Base-by-base conservation (phyloP, 768 basidiomycete genomes). In the Mycena maculata region DNA sequence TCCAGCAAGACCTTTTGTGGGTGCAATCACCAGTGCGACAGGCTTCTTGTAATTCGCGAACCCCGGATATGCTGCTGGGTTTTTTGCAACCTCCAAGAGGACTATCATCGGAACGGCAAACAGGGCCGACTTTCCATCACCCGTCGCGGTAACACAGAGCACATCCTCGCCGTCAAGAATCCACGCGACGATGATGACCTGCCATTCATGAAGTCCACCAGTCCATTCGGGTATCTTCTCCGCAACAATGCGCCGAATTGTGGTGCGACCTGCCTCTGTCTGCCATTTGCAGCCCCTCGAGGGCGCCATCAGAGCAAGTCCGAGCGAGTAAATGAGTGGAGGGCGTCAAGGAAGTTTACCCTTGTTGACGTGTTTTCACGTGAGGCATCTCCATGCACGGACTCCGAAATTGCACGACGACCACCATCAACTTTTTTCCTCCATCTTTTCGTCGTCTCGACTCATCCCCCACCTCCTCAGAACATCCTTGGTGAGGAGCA, bases 161-260 rank as follows among this genome's bases (percentile, higher is more conserved):
- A 56, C 55, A 20, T 44, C 55, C 38, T 56, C 39, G 10, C 55
- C 55, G 25, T 56, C 55, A 16, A 56, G 55, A 44, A 76, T 49
- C 47, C 47, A 49, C 30, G 49, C 49, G 18, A 50, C 49, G 30
- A 50, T 20, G 18, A 30, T 12, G 20, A 50, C 13, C 49, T 50
- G 49, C 49, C 49, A 50, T 3, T 28, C 49, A 9, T 31, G 30
- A 31, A 50, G 49, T 5, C 49, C 49, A 20, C 13, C 18, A 7
- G 30, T 28, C 49, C n/a, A n/a, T n/a, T n/a, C n/a, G n/a, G n/a
- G n/a, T n/a, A n/a, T n/a, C n/a, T n/a, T n/a, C n/a, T n/a, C 30
- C 4, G 49, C 49, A 18, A 50, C 49, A 30, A 50, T 31, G 11
- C 28, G 49, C 20, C 30, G 49, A n/a, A 50, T 50, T 3, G 8